Conservation (phyloP, 306 rosid species). For the Fragaria vesca region DNA sequence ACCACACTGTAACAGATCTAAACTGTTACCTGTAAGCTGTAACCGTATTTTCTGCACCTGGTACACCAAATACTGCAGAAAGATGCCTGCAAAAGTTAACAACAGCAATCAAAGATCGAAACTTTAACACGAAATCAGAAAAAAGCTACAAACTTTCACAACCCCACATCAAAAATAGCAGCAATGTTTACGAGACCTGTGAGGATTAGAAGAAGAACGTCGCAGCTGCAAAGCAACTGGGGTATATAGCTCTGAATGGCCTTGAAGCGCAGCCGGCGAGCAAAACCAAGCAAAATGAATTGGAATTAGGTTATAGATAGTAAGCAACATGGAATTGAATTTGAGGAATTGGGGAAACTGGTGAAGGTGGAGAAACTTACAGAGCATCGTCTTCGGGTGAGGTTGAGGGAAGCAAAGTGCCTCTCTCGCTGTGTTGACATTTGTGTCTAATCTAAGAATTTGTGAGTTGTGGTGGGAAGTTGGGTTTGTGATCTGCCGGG, state of each 20-base stretch:
- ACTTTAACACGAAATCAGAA: neutral
- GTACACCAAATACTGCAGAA: constrained; percentile 92
- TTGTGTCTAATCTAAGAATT: neutral
- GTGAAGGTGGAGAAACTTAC: constrained; percentile 9
- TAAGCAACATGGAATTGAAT: neutral
- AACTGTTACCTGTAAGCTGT: constrained; percentile 51
- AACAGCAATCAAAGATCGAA: neutral
- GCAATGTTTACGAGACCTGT: constrained; percentile 51
- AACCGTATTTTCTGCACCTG: constrained; percentile 93
- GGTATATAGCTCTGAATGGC: constrained; percentile 41
- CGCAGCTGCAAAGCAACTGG: constrained; percentile 82
- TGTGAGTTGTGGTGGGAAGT: no score
- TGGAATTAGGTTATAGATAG: neutral
- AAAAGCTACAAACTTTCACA: neutral
- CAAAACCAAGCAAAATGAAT: constrained; percentile 64
- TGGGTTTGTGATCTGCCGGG: neutral
- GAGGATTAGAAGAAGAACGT: constrained; percentile 69
- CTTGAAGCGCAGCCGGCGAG: constrained; percentile 67
- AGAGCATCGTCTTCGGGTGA: constrained; percentile 34
- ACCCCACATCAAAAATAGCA: constrained; percentile 5
- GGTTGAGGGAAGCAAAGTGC: constrained; percentile 25
- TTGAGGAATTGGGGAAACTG: neutral
- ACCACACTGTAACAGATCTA: neutral
- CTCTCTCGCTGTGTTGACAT: constrained; percentile 34
- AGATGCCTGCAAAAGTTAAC: constrained; percentile 58